These are phyloP conservation scores for Melampsora medusae DNA, from an alignment of 1,284 basidiomycete genomes.

Conservation along the genomic window DNA sequence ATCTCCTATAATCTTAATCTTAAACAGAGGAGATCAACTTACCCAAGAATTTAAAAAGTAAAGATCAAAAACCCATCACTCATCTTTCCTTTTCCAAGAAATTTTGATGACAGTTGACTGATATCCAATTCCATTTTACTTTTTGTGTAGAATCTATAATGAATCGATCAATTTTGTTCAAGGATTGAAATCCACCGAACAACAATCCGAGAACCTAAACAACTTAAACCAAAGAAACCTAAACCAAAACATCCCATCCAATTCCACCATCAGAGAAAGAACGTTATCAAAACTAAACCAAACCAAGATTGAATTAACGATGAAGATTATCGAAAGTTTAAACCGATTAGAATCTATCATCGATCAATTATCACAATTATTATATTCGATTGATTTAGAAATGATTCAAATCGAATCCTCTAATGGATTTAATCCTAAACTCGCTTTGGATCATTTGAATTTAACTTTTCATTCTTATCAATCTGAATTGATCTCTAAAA, in stretches of 20 bases:
- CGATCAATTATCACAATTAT: conserved; percentile 19
- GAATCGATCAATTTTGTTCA: conserved; percentile 42
- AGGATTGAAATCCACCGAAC: conserved; percentile 13
- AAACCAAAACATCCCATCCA: no score
- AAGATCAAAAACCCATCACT: background rate
- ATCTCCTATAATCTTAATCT: conserved; percentile 22
- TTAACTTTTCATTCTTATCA: conserved; percentile 32
- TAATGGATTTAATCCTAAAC: conserved; percentile 19
- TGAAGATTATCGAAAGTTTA: conserved; percentile 11
- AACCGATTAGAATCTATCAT: conserved; percentile 20
- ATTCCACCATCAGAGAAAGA: background rate
- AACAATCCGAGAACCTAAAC: conserved; percentile 32
- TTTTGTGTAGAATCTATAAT: conserved; percentile 16
- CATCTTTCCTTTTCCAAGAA: no score
- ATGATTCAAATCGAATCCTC: conserved; percentile 1
- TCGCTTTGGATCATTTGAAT: conserved; percentile 35
- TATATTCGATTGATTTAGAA: conserved; percentile 30
- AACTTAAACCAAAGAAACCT: background rate
- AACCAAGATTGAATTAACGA: conserved; percentile 12
- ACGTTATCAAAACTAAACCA: conserved; percentile 13
- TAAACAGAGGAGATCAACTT: conserved; percentile 37
- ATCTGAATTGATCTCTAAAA: conserved; percentile 27
- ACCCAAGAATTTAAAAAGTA: conserved; percentile 42
- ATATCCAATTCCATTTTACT: background rate
- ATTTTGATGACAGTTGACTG: background rate